These are phyloP conservation scores for Alternaria alternata DNA, from an alignment of 2,329 filamentous ascomycete species.

Conservation along the genomic window DNA sequence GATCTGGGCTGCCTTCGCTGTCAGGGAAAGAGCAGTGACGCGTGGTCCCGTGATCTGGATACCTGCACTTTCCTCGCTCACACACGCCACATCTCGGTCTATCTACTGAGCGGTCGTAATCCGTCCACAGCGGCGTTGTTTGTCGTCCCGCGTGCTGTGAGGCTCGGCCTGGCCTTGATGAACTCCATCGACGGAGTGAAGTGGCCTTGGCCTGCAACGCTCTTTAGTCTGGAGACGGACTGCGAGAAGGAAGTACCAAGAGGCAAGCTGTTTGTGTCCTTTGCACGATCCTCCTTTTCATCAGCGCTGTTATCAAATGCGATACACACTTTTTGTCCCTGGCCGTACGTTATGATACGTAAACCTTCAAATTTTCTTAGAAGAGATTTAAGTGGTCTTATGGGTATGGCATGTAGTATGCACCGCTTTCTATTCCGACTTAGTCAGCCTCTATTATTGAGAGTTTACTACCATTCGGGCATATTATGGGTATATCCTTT, in stretches of 20 bases:
- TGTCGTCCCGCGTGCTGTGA: neutral
- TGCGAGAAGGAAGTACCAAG: neutral
- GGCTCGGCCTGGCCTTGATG: neutral
- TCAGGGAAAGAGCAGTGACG: neutral
- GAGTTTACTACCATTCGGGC: neutral
- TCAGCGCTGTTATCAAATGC: neutral
- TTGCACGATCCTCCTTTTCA: neutral
- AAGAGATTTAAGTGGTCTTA: neutral
- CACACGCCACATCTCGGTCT: neutral
- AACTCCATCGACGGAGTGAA: neutral
- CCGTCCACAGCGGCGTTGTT: neutral
- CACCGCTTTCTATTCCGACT: neutral
- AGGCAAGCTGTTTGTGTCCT: neutral
- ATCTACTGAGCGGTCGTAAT: neutral
- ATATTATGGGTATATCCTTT: neutral
- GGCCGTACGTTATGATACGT: neutral
- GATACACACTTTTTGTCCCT: neutral
- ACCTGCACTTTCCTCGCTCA: neutral
- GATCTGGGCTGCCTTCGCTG: neutral
- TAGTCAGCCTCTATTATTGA: neutral
- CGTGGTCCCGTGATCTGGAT: constrained; percentile 1
- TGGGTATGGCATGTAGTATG: neutral
- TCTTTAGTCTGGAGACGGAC: neutral
- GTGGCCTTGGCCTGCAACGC: neutral
- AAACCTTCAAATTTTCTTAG: neutral